Percentiles rank a stretch among this genome's conserved stretches.
These are phyloP conservation scores for Nannochloropsis gaditana DNA, from an alignment of 108 stramenopile species.

Conservation along the genomic window DNA sequence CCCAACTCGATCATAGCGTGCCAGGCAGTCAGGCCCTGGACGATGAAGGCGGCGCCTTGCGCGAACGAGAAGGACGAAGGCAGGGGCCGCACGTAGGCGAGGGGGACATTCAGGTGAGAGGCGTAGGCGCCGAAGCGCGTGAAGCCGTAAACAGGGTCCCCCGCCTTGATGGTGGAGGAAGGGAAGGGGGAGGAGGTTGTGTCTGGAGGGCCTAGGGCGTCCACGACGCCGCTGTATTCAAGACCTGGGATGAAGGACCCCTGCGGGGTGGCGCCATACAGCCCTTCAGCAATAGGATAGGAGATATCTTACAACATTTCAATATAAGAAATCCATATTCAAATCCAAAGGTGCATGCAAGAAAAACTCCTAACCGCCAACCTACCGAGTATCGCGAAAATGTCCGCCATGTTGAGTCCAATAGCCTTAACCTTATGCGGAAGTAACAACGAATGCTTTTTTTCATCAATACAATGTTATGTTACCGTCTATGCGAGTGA, in stretches of 20 bases:
- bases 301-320: not conserved
- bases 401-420: not conserved
- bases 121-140: constrained; percentile 27
- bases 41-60: not conserved
- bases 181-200: not conserved
- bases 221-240: not conserved
- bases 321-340: not conserved
- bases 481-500: too few relatives aligned
- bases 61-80: not conserved
- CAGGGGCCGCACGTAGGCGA: not conserved
- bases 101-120: not conserved
- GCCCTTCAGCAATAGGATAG: not conserved
- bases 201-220: not conserved
- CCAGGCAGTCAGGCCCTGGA: constrained; percentile 22
- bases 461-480: too few relatives aligned
- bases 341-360: not conserved
- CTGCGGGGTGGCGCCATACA: not conserved
- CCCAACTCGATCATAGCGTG: constrained; percentile 20
- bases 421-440: not conserved
- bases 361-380: not conserved
- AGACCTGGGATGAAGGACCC: constrained; percentile 12
- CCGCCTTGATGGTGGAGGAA: not conserved
- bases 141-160: constrained; percentile 26
- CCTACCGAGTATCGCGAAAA: not conserved
- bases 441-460: not conserved